Evolutionary conservation across 2,329 filamentous ascomycete species (phyloP).

Genomic region (Colletotrichum sublineola): DNA sequence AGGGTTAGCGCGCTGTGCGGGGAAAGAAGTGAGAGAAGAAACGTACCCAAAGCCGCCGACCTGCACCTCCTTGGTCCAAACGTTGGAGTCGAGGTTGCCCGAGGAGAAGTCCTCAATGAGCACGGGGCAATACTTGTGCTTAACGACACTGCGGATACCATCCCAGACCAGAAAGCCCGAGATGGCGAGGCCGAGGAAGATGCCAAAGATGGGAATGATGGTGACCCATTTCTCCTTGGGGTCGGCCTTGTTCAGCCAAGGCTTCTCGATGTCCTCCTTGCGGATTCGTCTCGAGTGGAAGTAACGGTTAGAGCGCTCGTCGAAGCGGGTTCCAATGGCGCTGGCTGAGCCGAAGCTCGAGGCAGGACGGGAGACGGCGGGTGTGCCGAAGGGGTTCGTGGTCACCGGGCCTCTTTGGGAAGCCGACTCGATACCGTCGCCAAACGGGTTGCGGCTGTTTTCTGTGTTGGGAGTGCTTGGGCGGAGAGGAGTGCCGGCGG

Average conservation of each 20-base stretch:
- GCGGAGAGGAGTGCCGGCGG: slow-evolving; percentile 55
- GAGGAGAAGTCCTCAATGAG: slow-evolving; percentile 74
- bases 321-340: slow-evolving; percentile 52
- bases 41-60: slow-evolving; percentile 82
- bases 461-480: slow-evolving; percentile 59
- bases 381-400: slow-evolving; percentile 63
- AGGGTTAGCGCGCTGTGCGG: slow-evolving; percentile 8
- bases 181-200: slow-evolving; percentile 75
- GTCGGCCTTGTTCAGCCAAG: slow-evolving; percentile 81
- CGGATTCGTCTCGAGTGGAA: slow-evolving; percentile 81
- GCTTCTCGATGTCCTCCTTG: slow-evolving; percentile 81
- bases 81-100: slow-evolving; percentile 67
- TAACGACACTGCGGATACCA: slow-evolving; percentile 77
- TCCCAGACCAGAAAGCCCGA: slow-evolving; percentile 82
- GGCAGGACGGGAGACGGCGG: slow-evolving; percentile 58
- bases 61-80: slow-evolving; percentile 83
- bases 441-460: slow-evolving; percentile 55
- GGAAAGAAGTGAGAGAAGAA: background rate
- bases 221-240: slow-evolving; percentile 89
- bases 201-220: slow-evolving; percentile 80
- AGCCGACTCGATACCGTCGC: slow-evolving; percentile 55
- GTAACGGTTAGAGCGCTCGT: slow-evolving; percentile 65
- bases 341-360: slow-evolving; percentile 64
- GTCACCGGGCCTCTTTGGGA: slow-evolving; percentile 49
- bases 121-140: slow-evolving; percentile 80